Conservation (phyloP, 495 filamentous ascomycete species). For the Entonaema liquescens region DNA sequence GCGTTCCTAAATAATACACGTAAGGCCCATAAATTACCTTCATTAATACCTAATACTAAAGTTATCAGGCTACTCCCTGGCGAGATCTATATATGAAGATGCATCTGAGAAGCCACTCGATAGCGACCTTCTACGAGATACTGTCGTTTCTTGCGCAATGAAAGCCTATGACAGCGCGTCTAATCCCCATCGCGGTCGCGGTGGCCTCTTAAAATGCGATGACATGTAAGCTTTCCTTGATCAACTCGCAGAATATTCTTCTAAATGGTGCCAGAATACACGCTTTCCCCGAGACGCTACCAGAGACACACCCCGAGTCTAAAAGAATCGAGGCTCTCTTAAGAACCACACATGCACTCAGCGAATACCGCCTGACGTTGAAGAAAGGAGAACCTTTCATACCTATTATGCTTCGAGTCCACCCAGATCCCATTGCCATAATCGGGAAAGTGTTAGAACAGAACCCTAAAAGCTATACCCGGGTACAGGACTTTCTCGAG, state of each 20-base stretch:
- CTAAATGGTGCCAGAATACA: slow-evolving; percentile 62
- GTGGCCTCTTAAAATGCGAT: slow-evolving; percentile 82
- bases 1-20: slow-evolving; percentile 73
- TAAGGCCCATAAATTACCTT: slow-evolving; percentile 48
- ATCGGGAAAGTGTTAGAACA: slow-evolving; percentile 87
- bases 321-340: slow-evolving; percentile 73
- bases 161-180: slow-evolving; percentile 87
- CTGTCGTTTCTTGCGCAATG: slow-evolving; percentile 73
- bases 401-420: slow-evolving; percentile 87
- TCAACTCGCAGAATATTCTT: not conserved
- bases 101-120: slow-evolving; percentile 60
- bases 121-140: slow-evolving; percentile 64
- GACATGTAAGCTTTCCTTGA: slow-evolving; percentile 70
- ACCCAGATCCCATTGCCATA: slow-evolving; percentile 83
- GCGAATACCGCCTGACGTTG: slow-evolving; percentile 86
- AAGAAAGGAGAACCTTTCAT: slow-evolving; percentile 93
- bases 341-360: slow-evolving; percentile 85
- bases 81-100: slow-evolving; percentile 74
- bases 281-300: slow-evolving; percentile 72
- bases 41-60: slow-evolving; percentile 29
- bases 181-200: slow-evolving; percentile 84
- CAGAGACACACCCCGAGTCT: slow-evolving; percentile 59
- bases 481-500: slow-evolving; percentile 81
- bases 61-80: slow-evolving; percentile 69
- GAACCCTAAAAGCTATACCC: slow-evolving; percentile 84